Conservation (phyloP, 2,329 filamentous ascomycete species). For the Bipolaris victoriae region DNA sequence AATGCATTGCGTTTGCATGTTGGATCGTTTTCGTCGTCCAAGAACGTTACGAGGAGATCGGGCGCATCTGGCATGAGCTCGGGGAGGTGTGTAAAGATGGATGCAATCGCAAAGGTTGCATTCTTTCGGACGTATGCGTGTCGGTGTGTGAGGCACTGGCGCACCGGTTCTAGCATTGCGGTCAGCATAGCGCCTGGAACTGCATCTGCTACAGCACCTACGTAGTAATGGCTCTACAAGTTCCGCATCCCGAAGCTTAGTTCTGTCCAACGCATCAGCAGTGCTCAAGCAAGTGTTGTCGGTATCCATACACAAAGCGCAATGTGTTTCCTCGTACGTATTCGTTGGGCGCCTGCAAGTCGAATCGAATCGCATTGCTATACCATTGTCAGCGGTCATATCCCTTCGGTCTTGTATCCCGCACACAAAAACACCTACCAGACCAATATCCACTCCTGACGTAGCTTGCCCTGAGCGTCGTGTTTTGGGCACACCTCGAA, state of each 20-base stretch:
- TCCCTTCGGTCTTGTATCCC: neutral
- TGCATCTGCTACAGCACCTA: slow-evolving; percentile 16
- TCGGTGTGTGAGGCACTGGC: slow-evolving; percentile 90
- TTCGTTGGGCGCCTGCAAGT: slow-evolving; percentile 96
- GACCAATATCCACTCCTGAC: slow-evolving; percentile 99
- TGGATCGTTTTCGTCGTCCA: slow-evolving; percentile 87
- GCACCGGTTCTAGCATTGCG: slow-evolving; percentile 69
- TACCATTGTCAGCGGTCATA: slow-evolving; percentile 29
- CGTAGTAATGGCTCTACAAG: slow-evolving; percentile 92
- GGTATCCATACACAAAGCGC: slow-evolving; percentile 71
- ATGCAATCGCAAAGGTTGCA: slow-evolving; percentile 91
- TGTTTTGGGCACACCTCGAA: slow-evolving; percentile 99
- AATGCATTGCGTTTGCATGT: slow-evolving; percentile 99
- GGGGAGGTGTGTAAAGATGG: slow-evolving; percentile 89
- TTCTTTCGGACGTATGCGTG: slow-evolving; percentile 99
- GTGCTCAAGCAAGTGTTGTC: neutral
- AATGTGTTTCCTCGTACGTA: slow-evolving; percentile 98
- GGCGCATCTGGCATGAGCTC: slow-evolving; percentile 93
- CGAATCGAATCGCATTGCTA: slow-evolving; percentile 97
- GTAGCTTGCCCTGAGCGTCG: slow-evolving; percentile 89
- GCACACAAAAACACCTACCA: slow-evolving; percentile 66
- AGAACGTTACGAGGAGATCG: slow-evolving; percentile 87
- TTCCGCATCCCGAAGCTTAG: slow-evolving; percentile 93
- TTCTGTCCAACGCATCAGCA: slow-evolving; percentile 49
- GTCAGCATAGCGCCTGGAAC: neutral